Percentiles rank a stretch among this genome's conserved stretches.
These are phyloP conservation scores for Amoebophrya sp. DNA, from an alignment of 169 alveolate genomes.

Conservation along the genomic window DNA sequence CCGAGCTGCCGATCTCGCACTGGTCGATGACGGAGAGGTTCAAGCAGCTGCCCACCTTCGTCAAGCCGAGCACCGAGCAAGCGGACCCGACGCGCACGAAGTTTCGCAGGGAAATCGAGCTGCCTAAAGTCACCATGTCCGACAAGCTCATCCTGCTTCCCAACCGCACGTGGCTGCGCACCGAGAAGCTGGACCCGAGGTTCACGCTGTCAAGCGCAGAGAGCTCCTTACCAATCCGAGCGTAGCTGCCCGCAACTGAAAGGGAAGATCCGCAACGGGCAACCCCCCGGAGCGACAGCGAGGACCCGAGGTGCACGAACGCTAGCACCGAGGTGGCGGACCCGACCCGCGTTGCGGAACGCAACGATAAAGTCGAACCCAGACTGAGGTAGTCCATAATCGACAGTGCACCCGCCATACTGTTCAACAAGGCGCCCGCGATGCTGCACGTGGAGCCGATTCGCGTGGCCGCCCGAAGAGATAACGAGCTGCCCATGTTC, in stretches of 20 bases:
- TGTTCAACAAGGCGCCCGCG: background rate
- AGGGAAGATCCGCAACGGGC: constrained; percentile 17
- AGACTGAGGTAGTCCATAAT: background rate
- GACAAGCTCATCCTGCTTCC: background rate
- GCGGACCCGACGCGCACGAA: constrained; percentile 8
- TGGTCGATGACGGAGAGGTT: background rate
- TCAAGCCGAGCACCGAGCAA: background rate
- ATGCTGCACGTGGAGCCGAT: background rate
- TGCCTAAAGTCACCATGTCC: background rate
- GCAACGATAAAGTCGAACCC: background rate
- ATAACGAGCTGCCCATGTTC: background rate
- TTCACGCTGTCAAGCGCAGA: background rate
- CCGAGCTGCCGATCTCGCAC: background rate
- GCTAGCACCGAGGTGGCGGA: constrained; percentile 25
- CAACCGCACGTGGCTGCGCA: background rate
- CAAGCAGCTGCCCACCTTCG: background rate
- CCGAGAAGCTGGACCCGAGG: background rate
- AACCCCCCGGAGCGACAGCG: constrained; percentile 19
- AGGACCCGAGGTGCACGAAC: constrained; percentile 37
- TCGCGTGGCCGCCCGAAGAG: background rate
- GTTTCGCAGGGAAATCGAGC: background rate
- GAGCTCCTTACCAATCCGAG: background rate
- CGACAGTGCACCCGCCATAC: background rate
- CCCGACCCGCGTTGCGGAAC: background rate
- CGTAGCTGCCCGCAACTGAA: background rate